Base-by-base conservation (phyloP, 148 eudicot species). In the Fagopyrum esculentum region DNA sequence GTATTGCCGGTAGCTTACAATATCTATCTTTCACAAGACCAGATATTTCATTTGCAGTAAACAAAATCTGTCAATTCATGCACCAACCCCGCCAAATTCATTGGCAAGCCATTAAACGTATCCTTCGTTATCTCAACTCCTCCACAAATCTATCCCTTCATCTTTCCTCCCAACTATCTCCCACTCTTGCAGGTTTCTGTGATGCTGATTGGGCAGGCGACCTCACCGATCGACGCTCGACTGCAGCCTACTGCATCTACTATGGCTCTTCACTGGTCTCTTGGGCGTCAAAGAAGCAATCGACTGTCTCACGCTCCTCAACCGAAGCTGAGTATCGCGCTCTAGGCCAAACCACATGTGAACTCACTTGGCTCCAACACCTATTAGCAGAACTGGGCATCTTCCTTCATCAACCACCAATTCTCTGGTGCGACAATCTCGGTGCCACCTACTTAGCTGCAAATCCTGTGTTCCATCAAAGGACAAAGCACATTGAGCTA, bases 161-260 rank as follows among this genome's bases (percentile, higher is more conserved):
- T 22, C 0, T 57, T 9, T 57, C 64, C 29, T 16, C 64, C 29
- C 29, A 22, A 22, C 6, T 9, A 6, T 22, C 64, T 5, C 17
- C 26, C 26, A 22, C 26, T 15, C 3, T 15, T 2, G 10, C 64
- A 6, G 64, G 5, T 52, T 69, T 44, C n/a, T 44, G n/a, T 10
- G 74, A 68, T 40, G 66, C 68, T 1, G 79, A 77, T 17, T 77
- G 69, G 79, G 79, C 45, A 2, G 48, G 74, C 45, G 26, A 22
- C 26, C 26, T 22, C 26, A 22, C 26, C 26, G 26, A 22, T 22
- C 26, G 26, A 22, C 26, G 15, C 0, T 77, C 75, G 2, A 71
- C 35, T 6, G 16, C 44, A 0, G 79, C 17, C 0, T 77, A 12
- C 9, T 1, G 6, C 52, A 19, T 70, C 4, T 77, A 1, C 44